Base-by-base conservation (phyloP, 2,329 filamentous ascomycete genomes). In the Pochonia chlamydosporia region DNA sequence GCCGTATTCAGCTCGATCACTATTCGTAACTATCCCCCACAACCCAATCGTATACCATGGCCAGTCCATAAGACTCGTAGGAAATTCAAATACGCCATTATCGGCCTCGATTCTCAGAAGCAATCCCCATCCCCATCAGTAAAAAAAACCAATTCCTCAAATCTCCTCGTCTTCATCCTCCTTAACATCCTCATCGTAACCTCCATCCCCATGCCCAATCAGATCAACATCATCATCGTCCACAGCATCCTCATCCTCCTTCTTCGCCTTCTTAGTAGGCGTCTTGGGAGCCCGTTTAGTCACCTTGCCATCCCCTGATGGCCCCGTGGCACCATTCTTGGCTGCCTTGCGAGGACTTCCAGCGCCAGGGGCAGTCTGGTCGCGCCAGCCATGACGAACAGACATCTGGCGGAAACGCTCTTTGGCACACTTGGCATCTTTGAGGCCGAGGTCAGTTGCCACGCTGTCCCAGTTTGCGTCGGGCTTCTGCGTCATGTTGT, bases 331-430 rank as follows among this genome's bases (percentile, higher is more conserved):
- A 9, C 41, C 48, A 14, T 23, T 31, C 33, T 47, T 52, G 49
- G 53, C 55, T 21, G 49, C 23, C 57, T 68, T 69, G 44, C 60
- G 56, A 20, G 66, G 61, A 36, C 55, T 59, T 1, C 46, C 20
- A 11, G 21, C 23, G 8, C 44, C 23, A 10, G 18, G 2, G 35
- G 46, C 14, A 11, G 44, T 51, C 40, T 52, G 55, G 5, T 57
- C 59, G 33, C 63, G 62, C 70, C 69, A 72, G 45, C 61, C 62
- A 48, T 71, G 68, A 18, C 64, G 65, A 48, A 64, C 57, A 13
- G 64, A 64, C 57, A 72, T 66, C 46, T 67, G 61, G 7, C 66
- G 64, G 57, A 69, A 70, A 26, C 66, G 66, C 49, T 70, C 64
- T 44, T 66, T 68, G 49, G 69, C 69, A 48, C 67, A 70, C 42